Evolutionary conservation across 2,329 filamentous ascomycete species (phyloP).

Genomic region (Apiospora pterosperma): DNA sequence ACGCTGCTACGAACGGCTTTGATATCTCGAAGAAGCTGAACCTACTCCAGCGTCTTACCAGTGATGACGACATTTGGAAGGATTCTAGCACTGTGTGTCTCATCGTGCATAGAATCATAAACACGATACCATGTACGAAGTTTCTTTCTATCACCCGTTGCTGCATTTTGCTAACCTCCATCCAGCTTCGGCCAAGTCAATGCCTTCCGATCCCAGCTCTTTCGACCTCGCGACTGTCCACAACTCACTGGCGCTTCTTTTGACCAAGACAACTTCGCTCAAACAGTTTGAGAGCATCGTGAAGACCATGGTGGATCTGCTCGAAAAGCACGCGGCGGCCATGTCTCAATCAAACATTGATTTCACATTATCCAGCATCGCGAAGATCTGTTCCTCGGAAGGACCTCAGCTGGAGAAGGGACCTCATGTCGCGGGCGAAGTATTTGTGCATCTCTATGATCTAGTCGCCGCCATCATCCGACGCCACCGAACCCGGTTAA

Average conservation of each 20-base stretch:
- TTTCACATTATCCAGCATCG: conserved; percentile 44
- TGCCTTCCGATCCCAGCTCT: background rate
- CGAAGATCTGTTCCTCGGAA: conserved; percentile 27
- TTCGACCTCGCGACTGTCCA: conserved; percentile 23
- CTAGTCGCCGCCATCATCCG: conserved; percentile 55
- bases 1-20: conserved; percentile 20
- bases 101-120: conserved; percentile 7
- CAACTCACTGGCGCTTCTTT: conserved; percentile 17
- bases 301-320: conserved; percentile 32
- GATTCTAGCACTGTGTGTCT: conserved; percentile 17
- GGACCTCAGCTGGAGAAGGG: conserved; percentile 16
- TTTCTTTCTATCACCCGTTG: no score
- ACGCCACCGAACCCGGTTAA: conserved; percentile 57
- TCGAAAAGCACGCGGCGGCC: conserved; percentile 46
- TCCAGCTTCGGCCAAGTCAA: background rate
- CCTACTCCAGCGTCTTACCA: conserved; percentile 18
- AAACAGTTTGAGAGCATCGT: conserved; percentile 24
- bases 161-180: background rate
- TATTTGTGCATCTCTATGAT: conserved; percentile 47
- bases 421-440: conserved; percentile 28
- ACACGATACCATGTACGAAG: conserved; percentile 8
- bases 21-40: conserved; percentile 13
- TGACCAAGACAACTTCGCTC: conserved; percentile 19
- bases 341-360: conserved; percentile 60
- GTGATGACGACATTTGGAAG: conserved; percentile 13